phyloP scores from a whole-genome alignment of 2,329 filamentous ascomycete species.

The Phialemoniopsis sp. region DNA sequence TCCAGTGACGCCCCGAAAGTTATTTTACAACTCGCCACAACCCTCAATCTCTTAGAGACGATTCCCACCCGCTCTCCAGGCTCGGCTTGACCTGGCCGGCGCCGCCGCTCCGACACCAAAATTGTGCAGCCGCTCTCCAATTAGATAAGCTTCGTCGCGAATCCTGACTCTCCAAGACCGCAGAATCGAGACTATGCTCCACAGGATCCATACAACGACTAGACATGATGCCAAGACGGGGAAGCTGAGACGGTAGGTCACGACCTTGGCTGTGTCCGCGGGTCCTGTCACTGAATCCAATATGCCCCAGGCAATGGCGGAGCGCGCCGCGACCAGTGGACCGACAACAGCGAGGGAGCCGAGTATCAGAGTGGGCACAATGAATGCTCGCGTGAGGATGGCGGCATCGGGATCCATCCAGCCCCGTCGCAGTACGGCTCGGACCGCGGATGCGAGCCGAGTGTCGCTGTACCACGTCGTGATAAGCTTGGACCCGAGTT shows the following conservation, averaged over 20 bases:
- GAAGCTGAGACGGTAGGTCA: slow-evolving; percentile 60
- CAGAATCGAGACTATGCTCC: slow-evolving; percentile 57
- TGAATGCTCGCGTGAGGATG: slow-evolving; percentile 79
- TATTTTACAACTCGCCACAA: no score
- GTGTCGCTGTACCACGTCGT: slow-evolving; percentile 64
- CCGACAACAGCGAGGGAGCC: slow-evolving; percentile 57
- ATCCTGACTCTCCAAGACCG: slow-evolving; percentile 76
- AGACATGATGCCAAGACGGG: slow-evolving; percentile 56
- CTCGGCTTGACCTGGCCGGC: no score
- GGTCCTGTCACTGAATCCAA: slow-evolving; percentile 11
- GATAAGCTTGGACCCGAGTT: slow-evolving; percentile 69
- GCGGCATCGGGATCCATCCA: slow-evolving; percentile 75
- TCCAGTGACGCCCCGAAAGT: no score
- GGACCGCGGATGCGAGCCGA: slow-evolving; percentile 69
- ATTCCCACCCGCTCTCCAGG: no score
- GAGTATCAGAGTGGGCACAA: slow-evolving; percentile 69
- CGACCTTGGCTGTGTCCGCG: slow-evolving; percentile 7
- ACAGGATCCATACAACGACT: slow-evolving; percentile 37
- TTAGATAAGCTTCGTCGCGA: slow-evolving; percentile 91
- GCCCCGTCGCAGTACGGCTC: slow-evolving; percentile 68
- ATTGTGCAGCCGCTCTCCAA: slow-evolving; percentile 92
- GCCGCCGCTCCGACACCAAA: slow-evolving; percentile 50
- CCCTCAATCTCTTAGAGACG: no score
- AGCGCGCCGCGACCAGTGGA: slow-evolving; percentile 58
- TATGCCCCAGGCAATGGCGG: slow-evolving; percentile 35